phyloP scores from a whole-genome alignment of 176 grass and related monocot species.

The Secale cereale region DNA sequence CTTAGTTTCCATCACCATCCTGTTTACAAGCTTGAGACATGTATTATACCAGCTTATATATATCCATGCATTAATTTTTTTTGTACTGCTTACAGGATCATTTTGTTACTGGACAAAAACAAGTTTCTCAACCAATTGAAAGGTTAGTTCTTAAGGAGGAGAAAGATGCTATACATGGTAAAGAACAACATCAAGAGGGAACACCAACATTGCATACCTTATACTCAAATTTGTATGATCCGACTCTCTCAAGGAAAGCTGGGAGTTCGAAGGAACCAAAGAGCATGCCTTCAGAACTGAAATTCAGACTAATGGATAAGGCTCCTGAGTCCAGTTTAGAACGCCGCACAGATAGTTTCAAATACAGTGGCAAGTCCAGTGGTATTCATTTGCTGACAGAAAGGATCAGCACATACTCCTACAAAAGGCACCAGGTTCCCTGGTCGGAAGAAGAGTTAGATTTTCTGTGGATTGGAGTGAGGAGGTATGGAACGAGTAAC shows the following conservation, averaged over 20 bases:
- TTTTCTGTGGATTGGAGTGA: conserved; percentile 96
- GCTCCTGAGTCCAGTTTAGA: conserved; percentile 32
- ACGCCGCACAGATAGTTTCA: conserved; percentile 28
- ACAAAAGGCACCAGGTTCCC: conserved; percentile 31
- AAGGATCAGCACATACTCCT: conserved; percentile 34
- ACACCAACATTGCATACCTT: conserved; percentile 18
- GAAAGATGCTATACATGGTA: conserved; percentile 26
- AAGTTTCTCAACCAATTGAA: conserved; percentile 38
- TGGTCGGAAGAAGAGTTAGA: conserved; percentile 96
- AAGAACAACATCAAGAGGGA: conserved; percentile 28
- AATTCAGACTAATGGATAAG: conserved; percentile 40
- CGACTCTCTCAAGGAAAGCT: conserved; percentile 15
- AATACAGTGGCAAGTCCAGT: conserved; percentile 9
- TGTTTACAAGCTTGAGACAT: neutral
- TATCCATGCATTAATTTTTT: neutral
- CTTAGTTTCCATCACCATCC: neutral
- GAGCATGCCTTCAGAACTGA: conserved; percentile 26
- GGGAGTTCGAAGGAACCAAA: conserved; percentile 26
- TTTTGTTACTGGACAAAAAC: conserved; percentile 19
- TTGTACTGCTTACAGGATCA: conserved; percentile 21
- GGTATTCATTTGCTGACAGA: conserved; percentile 36
- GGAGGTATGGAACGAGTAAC: conserved; percentile 77
- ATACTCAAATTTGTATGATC: conserved; percentile 40
- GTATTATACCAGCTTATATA: neutral
- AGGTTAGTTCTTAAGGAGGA: conserved; percentile 33